phyloP scores from a whole-genome alignment of 1,139 yeast genomes.

The Yamadazyma diddensiae region DNA sequence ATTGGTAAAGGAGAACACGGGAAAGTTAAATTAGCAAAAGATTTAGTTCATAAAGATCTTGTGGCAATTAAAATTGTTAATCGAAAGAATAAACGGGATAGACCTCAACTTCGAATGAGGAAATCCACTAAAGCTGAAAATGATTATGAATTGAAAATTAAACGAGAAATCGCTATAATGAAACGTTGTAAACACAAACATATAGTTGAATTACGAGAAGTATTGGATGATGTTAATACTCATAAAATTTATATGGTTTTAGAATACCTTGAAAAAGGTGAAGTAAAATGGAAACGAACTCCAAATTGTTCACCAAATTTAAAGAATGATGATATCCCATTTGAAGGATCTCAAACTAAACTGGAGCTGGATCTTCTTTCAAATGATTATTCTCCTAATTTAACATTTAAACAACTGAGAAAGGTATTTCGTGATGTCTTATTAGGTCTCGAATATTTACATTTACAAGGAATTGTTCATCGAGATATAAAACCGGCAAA shows the following conservation, averaged over 20 bases:
- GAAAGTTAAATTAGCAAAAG: slow-evolving; percentile 87
- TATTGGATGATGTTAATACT: slow-evolving; percentile 80
- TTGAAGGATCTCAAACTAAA: slow-evolving; percentile 28
- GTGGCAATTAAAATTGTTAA: slow-evolving; percentile 95
- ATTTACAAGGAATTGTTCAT: slow-evolving; percentile 90
- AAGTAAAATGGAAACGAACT: slow-evolving; percentile 73
- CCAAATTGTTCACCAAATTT: slow-evolving; percentile 4
- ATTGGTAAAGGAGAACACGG: slow-evolving; percentile 98
- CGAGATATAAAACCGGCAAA: slow-evolving; percentile 98
- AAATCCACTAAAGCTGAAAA: slow-evolving; percentile 18
- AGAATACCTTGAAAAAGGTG: slow-evolving; percentile 92
- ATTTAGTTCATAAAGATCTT: slow-evolving; percentile 61
- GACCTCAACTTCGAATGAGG: slow-evolving; percentile 55
- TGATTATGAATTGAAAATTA: slow-evolving; percentile 65
- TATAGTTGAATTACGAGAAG: slow-evolving; percentile 83
- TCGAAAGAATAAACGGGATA: slow-evolving; percentile 55
- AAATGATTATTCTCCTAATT: slow-evolving; percentile 50
- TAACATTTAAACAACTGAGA: slow-evolving; percentile 65
- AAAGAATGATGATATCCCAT: slow-evolving; percentile 30
- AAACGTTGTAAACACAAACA: slow-evolving; percentile 91
- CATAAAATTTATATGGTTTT: slow-evolving; percentile 86
- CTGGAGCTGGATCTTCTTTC: slow-evolving; percentile 41
- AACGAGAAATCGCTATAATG: slow-evolving; percentile 93
- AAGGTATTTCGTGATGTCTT: slow-evolving; percentile 80
- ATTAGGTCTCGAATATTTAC: slow-evolving; percentile 87